A percentile compares a stretch with the other conserved stretches of the same genome.
phyloP scores from a whole-genome alignment of 306 rosid genomes.

The Prunus mongolica region DNA sequence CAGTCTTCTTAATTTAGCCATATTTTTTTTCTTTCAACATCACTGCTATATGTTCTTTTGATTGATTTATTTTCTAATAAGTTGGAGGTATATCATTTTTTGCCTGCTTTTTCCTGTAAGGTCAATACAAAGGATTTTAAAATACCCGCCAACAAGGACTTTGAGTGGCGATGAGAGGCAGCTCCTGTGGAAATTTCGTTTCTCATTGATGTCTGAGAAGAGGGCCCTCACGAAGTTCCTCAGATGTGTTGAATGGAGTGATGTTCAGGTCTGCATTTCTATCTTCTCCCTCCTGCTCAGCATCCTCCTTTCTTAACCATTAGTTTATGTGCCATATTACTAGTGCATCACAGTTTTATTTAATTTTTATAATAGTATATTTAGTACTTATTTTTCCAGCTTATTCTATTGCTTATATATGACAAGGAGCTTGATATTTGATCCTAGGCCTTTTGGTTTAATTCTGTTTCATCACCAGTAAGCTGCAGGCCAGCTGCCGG shows the following conservation, averaged over 20 bases:
- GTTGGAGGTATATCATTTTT: conserved; percentile 16
- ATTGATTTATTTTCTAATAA: not conserved
- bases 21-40: not conserved
- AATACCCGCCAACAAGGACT: conserved; percentile 95
- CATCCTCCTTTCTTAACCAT: not conserved
- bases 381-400: not conserved
- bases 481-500: conserved; percentile 3
- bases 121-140: conserved; percentile 82
- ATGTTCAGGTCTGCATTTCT: conserved; percentile 65
- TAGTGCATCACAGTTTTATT: not conserved
- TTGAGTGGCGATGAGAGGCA: conserved; percentile 98
- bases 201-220: conserved; percentile 97
- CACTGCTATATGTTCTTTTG: not conserved
- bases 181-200: conserved; percentile 97
- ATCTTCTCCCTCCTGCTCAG: not conserved
- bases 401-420: not conserved
- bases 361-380: not conserved
- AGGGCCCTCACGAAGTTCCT: conserved; percentile 98
- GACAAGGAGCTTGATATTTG: not conserved
- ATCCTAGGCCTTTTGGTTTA: not conserved
- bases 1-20: not conserved
- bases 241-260: conserved; percentile 99
- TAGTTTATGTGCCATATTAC: not conserved
- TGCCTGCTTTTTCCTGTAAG: conserved; percentile 37
- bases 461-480: not conserved